Evolutionary conservation across 345 rosid species (phyloP), one percentile per base, ranked within the genome.

Genomic region (Ceriops zippeliana): DNA sequence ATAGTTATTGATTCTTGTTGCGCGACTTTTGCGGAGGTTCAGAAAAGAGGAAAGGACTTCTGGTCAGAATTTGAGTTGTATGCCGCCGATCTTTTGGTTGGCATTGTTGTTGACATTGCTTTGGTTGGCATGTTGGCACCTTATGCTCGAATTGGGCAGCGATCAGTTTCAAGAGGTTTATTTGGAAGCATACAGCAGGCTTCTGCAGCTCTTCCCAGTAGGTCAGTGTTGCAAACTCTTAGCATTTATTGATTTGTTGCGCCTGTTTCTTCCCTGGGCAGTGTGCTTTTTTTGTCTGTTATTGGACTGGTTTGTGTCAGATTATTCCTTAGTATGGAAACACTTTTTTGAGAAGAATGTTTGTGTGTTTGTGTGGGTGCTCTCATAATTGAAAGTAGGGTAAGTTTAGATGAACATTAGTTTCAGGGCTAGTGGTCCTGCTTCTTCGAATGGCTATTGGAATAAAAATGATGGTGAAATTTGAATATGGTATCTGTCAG

Each of bases 51-150:
- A 3, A 84, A 95, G 57, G 92, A 92, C 73, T 91, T 95, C 56
- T 95, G 96, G 99, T 85, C 90, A 0, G 98, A 91, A 78, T 95
- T 95, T 70, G 97, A 91, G 88, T 62, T 91, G 78, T 95, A 90
- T 79, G 87, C 86, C 34, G 98, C 98, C 26, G 98, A 91, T 87
- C 85, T 90, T 60, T 78, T 90, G 63, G 98, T 96, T 26, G 98
- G 98, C 58, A 80, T 86, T 42, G 98, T 91, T 22, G 96, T 90
- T 57, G 85, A 89, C 51, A 59, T 89, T 73, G 98, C 99, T 69
- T 78, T 95, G 68, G 99, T 92, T 60, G 96, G 96, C 70, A 88
- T 91, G 98, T 59, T 95, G 65, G 98, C 99, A 7, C 99, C 99
- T 56, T 95, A 85, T 80, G 98, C 81, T 46, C 90, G 98, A 51